A percentile compares a stretch with the other conserved stretches of the same genome.
Conservation (phyloP, 805 yeast species). For the Kuraishia floccosa region DNA sequence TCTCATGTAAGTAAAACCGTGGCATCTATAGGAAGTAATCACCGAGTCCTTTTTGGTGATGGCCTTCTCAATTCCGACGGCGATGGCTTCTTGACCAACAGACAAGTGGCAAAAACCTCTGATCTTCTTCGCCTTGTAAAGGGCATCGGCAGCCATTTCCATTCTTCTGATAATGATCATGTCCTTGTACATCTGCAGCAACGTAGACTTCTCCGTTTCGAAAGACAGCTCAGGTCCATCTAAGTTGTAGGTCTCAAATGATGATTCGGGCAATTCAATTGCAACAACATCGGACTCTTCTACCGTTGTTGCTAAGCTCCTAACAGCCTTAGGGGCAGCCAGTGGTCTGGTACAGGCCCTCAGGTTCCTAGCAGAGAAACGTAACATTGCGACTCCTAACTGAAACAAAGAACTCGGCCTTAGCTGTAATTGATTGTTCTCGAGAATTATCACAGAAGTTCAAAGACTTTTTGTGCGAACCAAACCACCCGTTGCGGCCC, state of each 20-base stretch:
- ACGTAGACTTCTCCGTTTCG: slow-evolving; percentile 68
- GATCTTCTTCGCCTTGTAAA: slow-evolving; percentile 96
- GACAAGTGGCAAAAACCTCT: slow-evolving; percentile 99
- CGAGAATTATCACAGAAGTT: too few species aligned
- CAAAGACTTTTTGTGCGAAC: too few species aligned
- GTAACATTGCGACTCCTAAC: too few species aligned
- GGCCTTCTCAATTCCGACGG: slow-evolving; percentile 97
- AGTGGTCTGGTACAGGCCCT: too few species aligned
- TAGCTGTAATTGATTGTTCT: too few species aligned
- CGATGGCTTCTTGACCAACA: slow-evolving; percentile 97
- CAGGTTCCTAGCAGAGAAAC: too few species aligned
- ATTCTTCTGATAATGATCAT: slow-evolving; percentile 90
- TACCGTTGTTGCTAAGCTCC: too few species aligned
- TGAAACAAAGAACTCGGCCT: too few species aligned
- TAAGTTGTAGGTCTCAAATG: slow-evolving; percentile 80
- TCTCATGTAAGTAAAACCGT: slow-evolving; percentile 95
- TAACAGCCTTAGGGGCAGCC: too few species aligned
- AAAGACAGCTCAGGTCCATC: slow-evolving; percentile 61
- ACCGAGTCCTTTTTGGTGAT: slow-evolving; percentile 76
- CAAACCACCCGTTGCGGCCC: too few species aligned
- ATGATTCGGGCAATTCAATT: slow-evolving; percentile 62
- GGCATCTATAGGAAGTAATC: slow-evolving; percentile 97
- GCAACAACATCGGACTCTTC: slow-evolving; percentile 19
- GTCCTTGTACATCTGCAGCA: slow-evolving; percentile 92
- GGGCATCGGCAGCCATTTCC: slow-evolving; percentile 98